Percentiles rank a stretch among this genome's conserved stretches.
Conservation (phyloP, 768 basidiomycete species). For the Asterophora lycoperdoides region DNA sequence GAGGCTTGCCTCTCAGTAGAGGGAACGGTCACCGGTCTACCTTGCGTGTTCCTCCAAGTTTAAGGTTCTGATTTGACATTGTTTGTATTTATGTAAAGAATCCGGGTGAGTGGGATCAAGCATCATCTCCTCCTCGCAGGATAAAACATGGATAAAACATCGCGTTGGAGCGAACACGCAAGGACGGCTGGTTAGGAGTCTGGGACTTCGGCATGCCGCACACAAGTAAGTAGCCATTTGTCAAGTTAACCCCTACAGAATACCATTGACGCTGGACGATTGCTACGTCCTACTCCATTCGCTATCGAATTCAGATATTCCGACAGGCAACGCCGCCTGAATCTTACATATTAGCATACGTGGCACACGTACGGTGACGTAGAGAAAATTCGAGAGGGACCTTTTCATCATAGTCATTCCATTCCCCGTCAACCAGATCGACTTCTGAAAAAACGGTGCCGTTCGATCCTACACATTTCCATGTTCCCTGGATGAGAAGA, state of each 20-base stretch:
- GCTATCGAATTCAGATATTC: conserved; percentile 63
- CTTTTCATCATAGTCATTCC: conserved; percentile 93
- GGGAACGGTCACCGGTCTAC: no score
- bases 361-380: not conserved
- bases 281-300: conserved; percentile 61
- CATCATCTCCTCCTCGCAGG: no score
- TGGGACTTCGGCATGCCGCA: no score
- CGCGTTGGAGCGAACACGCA: no score
- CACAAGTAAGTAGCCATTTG: not conserved
- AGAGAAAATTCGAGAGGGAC: conserved; percentile 30
- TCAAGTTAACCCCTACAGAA: not conserved
- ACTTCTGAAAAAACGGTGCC: conserved; percentile 60
- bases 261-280: not conserved
- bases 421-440: conserved; percentile 63
- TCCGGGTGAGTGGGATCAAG: no score
- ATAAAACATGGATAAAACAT: no score
- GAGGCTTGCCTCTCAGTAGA: no score
- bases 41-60: no score
- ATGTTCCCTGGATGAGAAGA: conserved; percentile 52
- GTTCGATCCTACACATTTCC: conserved; percentile 67
- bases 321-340: conserved; percentile 61
- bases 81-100: no score
- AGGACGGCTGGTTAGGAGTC: no score
- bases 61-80: no score
- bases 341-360: conserved; percentile 4